Evolutionary conservation across 768 basidiomycete species (phyloP).

Genomic region (Russula abietina): DNA sequence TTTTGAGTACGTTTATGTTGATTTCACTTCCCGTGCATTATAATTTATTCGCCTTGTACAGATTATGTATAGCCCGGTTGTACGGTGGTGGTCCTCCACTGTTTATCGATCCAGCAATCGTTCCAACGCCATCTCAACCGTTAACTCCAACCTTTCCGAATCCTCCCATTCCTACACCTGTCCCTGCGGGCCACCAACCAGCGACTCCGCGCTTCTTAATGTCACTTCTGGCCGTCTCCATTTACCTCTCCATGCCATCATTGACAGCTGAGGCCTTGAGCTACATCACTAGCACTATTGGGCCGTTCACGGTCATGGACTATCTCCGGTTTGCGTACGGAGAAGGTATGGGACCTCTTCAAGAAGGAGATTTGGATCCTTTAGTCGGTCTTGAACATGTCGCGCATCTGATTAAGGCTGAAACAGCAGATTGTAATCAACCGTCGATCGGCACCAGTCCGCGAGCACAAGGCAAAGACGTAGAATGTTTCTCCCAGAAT

Average conservation of each 20-base stretch:
- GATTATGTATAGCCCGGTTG: constrained; percentile 78
- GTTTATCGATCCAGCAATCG: constrained; percentile 54
- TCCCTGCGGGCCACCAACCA: constrained; percentile 57
- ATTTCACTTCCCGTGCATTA: background rate
- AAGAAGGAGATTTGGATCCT: constrained; percentile 44
- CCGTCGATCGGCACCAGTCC: background rate
- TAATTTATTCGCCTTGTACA: constrained; percentile 30
- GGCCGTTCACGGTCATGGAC: constrained; percentile 66
- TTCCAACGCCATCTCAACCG: constrained; percentile 62
- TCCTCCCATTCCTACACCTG: constrained; percentile 23
- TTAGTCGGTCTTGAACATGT: constrained; percentile 68
- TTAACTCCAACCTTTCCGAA: constrained; percentile 60
- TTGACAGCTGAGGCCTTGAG: constrained; percentile 71
- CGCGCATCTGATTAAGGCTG: constrained; percentile 44
- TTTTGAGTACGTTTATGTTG: constrained; percentile 49
- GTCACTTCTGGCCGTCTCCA: constrained; percentile 79
- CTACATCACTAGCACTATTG: constrained; percentile 63
- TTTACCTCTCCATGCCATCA: constrained; percentile 78
- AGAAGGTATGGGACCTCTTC: constrained; percentile 45
- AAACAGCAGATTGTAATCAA: constrained; percentile 20
- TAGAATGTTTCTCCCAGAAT: constrained; percentile 5
- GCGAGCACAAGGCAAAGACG: background rate
- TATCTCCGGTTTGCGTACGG: constrained; percentile 85
- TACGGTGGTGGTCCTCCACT: constrained; percentile 83
- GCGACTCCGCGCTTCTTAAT: constrained; percentile 77